Base-by-base conservation (phyloP, 139 green algal genomes). In the Chlamydomonas sp. region DNA sequence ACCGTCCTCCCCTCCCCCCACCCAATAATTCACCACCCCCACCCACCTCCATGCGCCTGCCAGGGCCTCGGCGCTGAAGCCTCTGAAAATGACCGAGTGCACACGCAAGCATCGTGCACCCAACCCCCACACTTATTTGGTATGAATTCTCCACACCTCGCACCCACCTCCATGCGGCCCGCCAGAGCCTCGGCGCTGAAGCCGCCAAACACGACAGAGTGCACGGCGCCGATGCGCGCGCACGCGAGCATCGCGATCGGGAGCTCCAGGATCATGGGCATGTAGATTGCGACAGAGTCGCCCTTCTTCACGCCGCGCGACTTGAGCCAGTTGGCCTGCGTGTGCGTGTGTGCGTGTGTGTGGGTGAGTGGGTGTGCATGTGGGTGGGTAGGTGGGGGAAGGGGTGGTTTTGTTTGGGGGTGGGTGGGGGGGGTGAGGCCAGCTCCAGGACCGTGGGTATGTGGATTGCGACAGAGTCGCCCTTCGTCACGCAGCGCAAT, bases 401-500 rank as follows among this genome's bases (percentile, higher is more conserved):
- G 13, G 43, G 13, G 43, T 26, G 43, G 16, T 20, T 26, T 13
- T 54, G 22, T 34, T 34, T 63, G 54, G 22, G 2, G 37, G 3
- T 2, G 2, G 58, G 58, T 29, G 49, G 49, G 5, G 30, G 8
- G 6, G 2, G 50, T 28, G 50, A n/a, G n/a, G 59, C 30, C 5
- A 98, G 84, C 82, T 97, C 89, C 20, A 82, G 71, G 20, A 97
- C 69, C 94, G 98, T 98, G 58, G 94, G 94, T 82, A 99, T 88
- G 86, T 98, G 98, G 68, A 97, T 89, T 50, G 85, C 88, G 26
- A 98, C 94, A 24, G 39, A 33, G 34, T 94, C 87, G 16, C 93
- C 93, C 74, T 90, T 88, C 63, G 83, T 80, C 8, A 98, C 83
- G 34, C 91, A 91, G 37, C 81, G 61, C 29, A 69, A 16, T 38